These are phyloP conservation scores for Magnusiomyces magnusii DNA, from an alignment of 1,139 yeast genomes.

Conservation along the genomic window DNA sequence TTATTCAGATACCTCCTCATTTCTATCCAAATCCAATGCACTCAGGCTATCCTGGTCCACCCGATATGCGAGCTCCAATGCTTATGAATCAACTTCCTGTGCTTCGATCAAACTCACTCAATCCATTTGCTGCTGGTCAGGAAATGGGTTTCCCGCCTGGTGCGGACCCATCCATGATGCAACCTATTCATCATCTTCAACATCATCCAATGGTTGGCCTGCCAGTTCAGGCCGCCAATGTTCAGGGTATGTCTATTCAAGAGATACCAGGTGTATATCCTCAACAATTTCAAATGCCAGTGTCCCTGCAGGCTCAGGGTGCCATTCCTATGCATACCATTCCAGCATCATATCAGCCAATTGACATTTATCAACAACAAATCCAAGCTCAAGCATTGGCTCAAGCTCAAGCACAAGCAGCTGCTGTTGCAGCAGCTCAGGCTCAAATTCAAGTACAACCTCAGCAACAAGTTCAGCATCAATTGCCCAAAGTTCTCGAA, in stretches of 20 bases:
- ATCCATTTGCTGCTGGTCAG: conserved; percentile 6
- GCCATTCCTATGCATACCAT: not conserved
- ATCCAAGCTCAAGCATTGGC: not conserved
- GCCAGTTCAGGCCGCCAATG: not conserved
- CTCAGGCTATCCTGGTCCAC: not conserved
- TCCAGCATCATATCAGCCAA: not conserved
- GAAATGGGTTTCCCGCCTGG: conserved; percentile 5
- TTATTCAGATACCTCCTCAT: conserved; percentile 12
- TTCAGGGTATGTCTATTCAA: not conserved
- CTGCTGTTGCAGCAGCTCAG: not conserved
- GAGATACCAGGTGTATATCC: not conserved
- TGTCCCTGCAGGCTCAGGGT: conserved; percentile 1
- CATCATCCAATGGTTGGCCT: not conserved
- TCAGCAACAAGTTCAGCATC: conserved; percentile 1
- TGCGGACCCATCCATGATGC: not conserved
- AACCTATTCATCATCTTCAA: not conserved
- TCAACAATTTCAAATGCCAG: not conserved
- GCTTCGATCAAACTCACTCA: conserved; percentile 7
- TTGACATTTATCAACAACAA: not conserved
- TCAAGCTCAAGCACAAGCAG: not conserved
- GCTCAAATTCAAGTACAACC: not conserved
- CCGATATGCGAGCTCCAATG: conserved; percentile 3
- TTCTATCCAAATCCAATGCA: conserved; percentile 1
- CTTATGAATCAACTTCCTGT: conserved; percentile 7
- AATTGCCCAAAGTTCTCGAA: not conserved